Base-by-base conservation (phyloP, 768 basidiomycete species). In the Tulasnella sp. region DNA sequence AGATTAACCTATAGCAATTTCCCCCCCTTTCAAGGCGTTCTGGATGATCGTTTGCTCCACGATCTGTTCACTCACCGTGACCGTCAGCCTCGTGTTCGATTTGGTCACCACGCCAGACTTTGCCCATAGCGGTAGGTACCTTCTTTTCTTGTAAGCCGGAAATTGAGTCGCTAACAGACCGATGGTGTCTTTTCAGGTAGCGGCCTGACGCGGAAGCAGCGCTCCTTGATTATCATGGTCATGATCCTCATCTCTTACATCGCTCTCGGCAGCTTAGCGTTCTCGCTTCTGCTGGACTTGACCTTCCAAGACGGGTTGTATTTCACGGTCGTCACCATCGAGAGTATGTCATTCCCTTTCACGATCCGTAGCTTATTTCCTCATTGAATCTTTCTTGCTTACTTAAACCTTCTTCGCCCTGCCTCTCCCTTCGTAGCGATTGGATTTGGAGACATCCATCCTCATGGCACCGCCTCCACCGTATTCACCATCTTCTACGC, bases 1-100 rank as follows among this genome's bases (percentile, higher is more conserved):
- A n/a, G 15, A 3, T 7, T 46, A 4, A 2, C 46, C 12, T 30
- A 45, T 15, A 8, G 27, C 44, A 8, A 38, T 53, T 15, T 51
- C 12, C 11, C 8, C 10, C 19, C 43, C 2, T 51, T 11, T 25
- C 0, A 76, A 82, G 65, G 71, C 84, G 0, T 88, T 81, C 66
- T 92, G 88, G 88, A 77, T 84, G 68, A 84, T 64, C 2, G 72
- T 88, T 11, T 86, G 84, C 65, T 85, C 84, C 0, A 91, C 87
- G 0, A 72, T 81, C 4, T 78, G 77, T 1, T 84, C 85, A 0
- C 70, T 78, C 1, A 68, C 82, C 51, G 83, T 81, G 11, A 92
- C 86, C 64, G 62, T 83, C 25, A 86, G 83, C 0, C 71, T 92
- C 2, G 74, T 85, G 8, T 68, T 75, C 42, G 90, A 92, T 65